Conservation (phyloP, 768 basidiomycete species). For the Lactarius pseudohatsudake region DNA sequence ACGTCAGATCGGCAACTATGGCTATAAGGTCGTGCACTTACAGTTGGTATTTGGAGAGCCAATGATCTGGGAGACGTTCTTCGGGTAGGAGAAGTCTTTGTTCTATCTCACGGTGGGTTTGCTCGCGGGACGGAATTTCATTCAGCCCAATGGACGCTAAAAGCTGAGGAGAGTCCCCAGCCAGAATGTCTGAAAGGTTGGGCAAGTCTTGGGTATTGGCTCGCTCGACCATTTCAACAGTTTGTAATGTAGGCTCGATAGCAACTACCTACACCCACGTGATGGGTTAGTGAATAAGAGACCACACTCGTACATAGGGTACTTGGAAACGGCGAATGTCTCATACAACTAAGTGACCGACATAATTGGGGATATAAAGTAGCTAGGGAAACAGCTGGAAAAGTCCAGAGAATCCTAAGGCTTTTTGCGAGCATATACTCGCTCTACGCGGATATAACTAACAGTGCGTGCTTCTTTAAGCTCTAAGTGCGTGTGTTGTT, state of each 20-base stretch:
- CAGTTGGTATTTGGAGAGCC: conserved; percentile 84
- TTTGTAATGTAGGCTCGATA: background rate
- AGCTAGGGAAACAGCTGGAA: conserved; percentile 1
- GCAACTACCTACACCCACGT: background rate
- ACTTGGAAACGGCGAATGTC: background rate
- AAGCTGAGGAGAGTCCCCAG: conserved; percentile 42
- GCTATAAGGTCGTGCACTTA: conserved; percentile 40
- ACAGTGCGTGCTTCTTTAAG: conserved; percentile 46
- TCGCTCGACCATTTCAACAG: conserved; percentile 13
- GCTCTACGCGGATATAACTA: conserved; percentile 56
- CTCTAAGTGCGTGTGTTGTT: conserved; percentile 53
- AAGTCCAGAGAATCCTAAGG: conserved; percentile 8
- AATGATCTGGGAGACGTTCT: conserved; percentile 61
- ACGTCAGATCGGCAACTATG: conserved; percentile 16
- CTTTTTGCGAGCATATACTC: conserved; percentile 59
- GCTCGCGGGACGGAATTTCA: conserved; percentile 54
- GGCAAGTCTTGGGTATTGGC: background rate
- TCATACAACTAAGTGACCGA: conserved; percentile 10
- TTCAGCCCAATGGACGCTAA: conserved; percentile 60
- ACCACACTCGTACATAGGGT: background rate
- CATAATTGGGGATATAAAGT: conserved; percentile 6
- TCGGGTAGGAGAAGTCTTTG: conserved; percentile 71
- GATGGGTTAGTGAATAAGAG: background rate
- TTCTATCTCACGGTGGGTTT: conserved; percentile 70
- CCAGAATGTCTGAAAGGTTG: background rate